These are phyloP conservation scores for Bocquillonia castaneifolia DNA, from an alignment of 441 rosid genomes.

Conservation along the genomic window DNA sequence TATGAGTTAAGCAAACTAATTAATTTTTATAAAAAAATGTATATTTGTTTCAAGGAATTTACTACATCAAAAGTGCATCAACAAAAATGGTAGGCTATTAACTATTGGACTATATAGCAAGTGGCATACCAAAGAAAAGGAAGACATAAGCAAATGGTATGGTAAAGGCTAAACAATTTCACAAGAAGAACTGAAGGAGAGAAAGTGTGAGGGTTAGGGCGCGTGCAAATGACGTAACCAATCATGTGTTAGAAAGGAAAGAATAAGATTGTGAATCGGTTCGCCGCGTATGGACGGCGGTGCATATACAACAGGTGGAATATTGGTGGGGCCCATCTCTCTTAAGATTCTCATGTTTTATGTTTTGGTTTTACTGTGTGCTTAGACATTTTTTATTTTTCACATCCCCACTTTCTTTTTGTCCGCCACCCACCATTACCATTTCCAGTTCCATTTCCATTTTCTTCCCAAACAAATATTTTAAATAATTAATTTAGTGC, in stretches of 20 bases:
- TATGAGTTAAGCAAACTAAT: too few species aligned
- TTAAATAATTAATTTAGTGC: too few species aligned
- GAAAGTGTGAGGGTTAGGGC: background rate
- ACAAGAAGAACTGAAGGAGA: too few species aligned
- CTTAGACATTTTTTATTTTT: background rate
- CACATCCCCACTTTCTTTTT: background rate
- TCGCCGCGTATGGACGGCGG: conserved; percentile 44
- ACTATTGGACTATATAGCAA: too few species aligned
- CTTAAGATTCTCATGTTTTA: conserved; percentile 20
- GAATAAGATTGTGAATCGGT: conserved; percentile 17
- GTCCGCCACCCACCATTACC: background rate
- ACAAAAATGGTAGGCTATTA: too few species aligned
- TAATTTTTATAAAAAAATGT: too few species aligned
- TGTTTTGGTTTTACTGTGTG: too few species aligned
- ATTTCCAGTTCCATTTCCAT: background rate
- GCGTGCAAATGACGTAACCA: conserved; percentile 6
- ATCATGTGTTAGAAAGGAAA: background rate
- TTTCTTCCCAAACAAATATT: too few species aligned
- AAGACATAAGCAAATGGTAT: background rate
- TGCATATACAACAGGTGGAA: conserved; percentile 19
- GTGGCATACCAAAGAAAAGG: background rate
- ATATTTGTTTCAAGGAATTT: too few species aligned
- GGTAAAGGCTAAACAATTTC: too few species aligned
- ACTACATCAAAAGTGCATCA: too few species aligned
- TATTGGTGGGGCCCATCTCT: conserved; percentile 17